Conservation (phyloP, 75 land plant species). For the Cunninghamia lanceolata region DNA sequence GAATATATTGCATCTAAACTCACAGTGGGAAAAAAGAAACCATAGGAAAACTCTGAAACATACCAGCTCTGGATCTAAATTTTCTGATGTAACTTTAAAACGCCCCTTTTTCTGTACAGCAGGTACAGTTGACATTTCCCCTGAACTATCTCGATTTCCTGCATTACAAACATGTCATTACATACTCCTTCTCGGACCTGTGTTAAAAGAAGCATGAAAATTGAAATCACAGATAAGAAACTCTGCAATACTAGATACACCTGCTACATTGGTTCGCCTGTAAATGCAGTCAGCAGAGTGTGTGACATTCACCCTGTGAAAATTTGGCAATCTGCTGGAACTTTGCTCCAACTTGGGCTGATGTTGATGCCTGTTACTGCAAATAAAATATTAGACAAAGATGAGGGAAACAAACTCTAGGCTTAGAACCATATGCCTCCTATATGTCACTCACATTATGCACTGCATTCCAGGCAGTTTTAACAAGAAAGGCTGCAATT, state of each 20-base stretch:
- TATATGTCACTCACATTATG: background rate
- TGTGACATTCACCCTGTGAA: background rate
- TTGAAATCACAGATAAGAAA: background rate
- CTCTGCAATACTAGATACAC: background rate
- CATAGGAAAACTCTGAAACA: background rate
- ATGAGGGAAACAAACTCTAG: background rate
- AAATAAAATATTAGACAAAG: background rate
- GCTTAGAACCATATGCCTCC: background rate
- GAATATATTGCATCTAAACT: background rate
- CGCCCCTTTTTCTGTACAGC: constrained; percentile 85
- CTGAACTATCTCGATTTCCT: constrained; percentile 13
- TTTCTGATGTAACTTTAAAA: constrained; percentile 81
- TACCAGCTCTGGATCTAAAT: constrained; percentile 49
- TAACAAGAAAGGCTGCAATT: background rate
- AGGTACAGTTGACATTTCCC: constrained; percentile 43
- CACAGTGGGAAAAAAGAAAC: background rate
- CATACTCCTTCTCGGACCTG: background rate
- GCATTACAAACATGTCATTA: background rate
- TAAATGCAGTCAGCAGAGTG: background rate
- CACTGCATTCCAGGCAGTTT: background rate
- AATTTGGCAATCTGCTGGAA: background rate
- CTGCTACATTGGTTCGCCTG: background rate
- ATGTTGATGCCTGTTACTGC: background rate
- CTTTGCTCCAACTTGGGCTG: background rate
- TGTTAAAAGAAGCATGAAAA: background rate